A percentile compares a stretch with the other conserved stretches of the same genome.
Evolutionary conservation across 495 filamentous ascomycete species (phyloP).

Genomic region (Xylaria bambusicola): DNA sequence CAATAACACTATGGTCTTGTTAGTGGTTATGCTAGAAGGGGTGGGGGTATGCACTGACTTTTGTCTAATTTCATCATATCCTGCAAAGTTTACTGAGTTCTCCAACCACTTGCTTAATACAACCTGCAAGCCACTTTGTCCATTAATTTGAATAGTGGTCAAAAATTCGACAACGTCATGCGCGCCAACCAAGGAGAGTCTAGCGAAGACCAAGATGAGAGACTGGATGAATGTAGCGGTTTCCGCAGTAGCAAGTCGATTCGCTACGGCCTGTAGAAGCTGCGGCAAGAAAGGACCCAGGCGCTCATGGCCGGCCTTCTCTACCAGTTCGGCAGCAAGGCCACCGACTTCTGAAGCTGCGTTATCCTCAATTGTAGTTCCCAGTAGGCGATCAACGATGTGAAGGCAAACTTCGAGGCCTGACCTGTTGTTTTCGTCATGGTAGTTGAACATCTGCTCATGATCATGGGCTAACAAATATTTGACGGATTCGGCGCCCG

Average conservation of each 20-base stretch:
- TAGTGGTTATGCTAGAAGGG: constrained; percentile 31
- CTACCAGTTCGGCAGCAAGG: constrained; percentile 90
- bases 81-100: constrained; percentile 92
- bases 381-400: constrained; percentile 91
- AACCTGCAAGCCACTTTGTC: constrained; percentile 76
- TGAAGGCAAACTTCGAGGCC: constrained; percentile 86
- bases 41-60: constrained; percentile 63
- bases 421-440: constrained; percentile 70
- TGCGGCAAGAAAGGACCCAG: constrained; percentile 88
- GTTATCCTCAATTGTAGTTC: constrained; percentile 78
- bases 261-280: constrained; percentile 89
- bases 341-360: constrained; percentile 95
- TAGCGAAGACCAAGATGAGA: constrained; percentile 91
- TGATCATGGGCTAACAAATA: constrained; percentile 86
- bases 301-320: constrained; percentile 85
- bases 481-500: constrained; percentile 82
- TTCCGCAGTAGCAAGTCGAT: constrained; percentile 75
- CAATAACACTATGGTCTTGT: constrained; percentile 67
- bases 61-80: constrained; percentile 94
- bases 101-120: constrained; percentile 95
- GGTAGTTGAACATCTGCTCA: constrained; percentile 81
- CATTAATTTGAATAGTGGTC: constrained; percentile 73
- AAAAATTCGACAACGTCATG: constrained; percentile 92
- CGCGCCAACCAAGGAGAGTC: constrained; percentile 79
- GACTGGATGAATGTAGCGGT: constrained; percentile 85